These are phyloP conservation scores for Ascochyta rabiei DNA, from an alignment of 2,329 filamentous ascomycete genomes.

Conservation along the genomic window DNA sequence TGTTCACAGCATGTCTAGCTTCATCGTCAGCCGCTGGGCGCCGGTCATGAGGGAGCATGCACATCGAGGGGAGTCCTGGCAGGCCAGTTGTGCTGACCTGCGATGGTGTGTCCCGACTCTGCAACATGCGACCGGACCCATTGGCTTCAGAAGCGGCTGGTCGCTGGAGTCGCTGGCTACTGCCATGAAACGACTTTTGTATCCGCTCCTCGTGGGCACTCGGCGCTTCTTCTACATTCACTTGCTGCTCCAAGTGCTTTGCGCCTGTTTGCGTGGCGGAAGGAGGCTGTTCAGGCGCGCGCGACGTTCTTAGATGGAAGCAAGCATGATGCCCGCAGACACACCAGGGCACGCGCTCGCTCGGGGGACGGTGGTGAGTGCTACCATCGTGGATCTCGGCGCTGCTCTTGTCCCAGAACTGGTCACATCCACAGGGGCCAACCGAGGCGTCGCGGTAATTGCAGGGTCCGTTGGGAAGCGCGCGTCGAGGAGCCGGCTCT, in stretches of 20 bases:
- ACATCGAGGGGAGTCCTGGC: constrained; percentile 47
- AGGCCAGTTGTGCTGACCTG: constrained; percentile 43
- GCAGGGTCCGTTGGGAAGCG: constrained; percentile 59
- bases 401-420: constrained; percentile 56
- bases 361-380: constrained; percentile 29
- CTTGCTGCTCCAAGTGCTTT: constrained; percentile 15
- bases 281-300: constrained; percentile 21
- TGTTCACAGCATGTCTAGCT: constrained; percentile 27
- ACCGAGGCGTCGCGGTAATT: constrained; percentile 56
- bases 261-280: constrained; percentile 18
- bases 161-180: constrained; percentile 22
- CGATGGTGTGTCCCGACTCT: constrained; percentile 33
- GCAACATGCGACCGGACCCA: constrained; percentile 27
- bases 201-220: constrained; percentile 14
- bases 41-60: constrained; percentile 45
- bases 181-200: constrained; percentile 16
- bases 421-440: constrained; percentile 59
- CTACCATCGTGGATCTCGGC: constrained; percentile 42
- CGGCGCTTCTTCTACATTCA: constrained; percentile 17
- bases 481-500: constrained; percentile 31
- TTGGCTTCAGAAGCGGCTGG: constrained; percentile 26
- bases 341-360: constrained; percentile 52
- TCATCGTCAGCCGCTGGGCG: constrained; percentile 33
- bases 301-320: constrained; percentile 53
- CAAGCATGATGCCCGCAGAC: constrained; percentile 64